Evolutionary conservation across 179 eudicot genomes (phyloP).

Genomic region (Drosera spatulata): DNA sequence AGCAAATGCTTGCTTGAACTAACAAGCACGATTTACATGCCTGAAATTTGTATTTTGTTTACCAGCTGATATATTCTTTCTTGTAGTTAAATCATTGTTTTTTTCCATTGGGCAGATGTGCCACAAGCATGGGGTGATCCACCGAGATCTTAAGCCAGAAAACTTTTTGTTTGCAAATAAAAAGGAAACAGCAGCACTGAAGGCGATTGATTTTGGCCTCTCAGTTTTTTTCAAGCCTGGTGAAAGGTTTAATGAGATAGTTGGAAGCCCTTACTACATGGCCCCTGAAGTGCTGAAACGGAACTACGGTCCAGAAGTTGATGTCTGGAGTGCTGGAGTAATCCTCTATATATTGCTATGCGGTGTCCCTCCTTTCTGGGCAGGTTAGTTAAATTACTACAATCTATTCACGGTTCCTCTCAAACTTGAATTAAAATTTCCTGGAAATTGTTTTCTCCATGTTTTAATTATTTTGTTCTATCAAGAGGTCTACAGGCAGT

Average conservation of each 20-base stretch:
- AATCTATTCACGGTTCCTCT: too few relatives aligned
- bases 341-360: conserved; percentile 83
- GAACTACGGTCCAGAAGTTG: conserved; percentile 83
- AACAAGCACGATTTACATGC: too few relatives aligned
- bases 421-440: too few relatives aligned
- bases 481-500: too few relatives aligned
- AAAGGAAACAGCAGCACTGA: conserved; percentile 69
- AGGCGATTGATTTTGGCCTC: conserved; percentile 83
- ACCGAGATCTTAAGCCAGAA: conserved; percentile 91
- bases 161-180: conserved; percentile 69
- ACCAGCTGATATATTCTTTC: too few relatives aligned
- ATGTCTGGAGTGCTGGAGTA: conserved; percentile 97
- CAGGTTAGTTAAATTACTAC: conserved; percentile 31
- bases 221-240: conserved; percentile 85
- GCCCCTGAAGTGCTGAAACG: conserved; percentile 91
- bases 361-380: conserved; percentile 97
- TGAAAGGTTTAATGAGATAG: conserved; percentile 71
- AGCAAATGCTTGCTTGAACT: too few relatives aligned
- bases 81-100: neutral
- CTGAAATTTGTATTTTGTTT: too few relatives aligned
- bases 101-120: conserved; percentile 31
- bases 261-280: conserved; percentile 95
- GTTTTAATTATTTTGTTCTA: neutral
- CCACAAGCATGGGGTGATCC: conserved; percentile 90
- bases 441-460: neutral